These are phyloP conservation scores for Syncephalis plumigaleata DNA, from an alignment of 371 early-diverging fungal genomes.

Conservation along the genomic window DNA sequence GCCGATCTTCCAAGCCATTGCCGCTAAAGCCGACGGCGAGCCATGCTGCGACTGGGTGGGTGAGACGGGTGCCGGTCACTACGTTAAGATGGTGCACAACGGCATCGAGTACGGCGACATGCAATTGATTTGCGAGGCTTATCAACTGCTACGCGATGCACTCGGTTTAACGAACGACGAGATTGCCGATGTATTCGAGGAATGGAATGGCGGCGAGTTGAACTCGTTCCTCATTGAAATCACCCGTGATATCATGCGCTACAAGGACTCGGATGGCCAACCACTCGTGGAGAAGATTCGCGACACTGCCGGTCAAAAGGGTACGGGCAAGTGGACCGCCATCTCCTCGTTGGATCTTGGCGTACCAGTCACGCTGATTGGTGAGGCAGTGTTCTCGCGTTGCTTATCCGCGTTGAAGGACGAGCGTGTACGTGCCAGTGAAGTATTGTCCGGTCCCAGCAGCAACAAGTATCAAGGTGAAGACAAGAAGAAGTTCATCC, in stretches of 20 bases:
- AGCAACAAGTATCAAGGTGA: constrained; percentile 38
- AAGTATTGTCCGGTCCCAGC: constrained; percentile 61
- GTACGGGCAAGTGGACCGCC: constrained; percentile 98
- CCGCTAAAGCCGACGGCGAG: constrained; percentile 73
- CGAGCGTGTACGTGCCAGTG: constrained; percentile 79
- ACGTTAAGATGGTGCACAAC: constrained; percentile 99
- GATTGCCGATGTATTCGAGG: constrained; percentile 71
- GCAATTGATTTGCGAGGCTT: constrained; percentile 97
- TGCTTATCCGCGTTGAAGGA: constrained; percentile 90
- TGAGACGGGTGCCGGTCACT: constrained; percentile 96
- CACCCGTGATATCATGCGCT: constrained; percentile 80
- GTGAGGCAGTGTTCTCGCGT: constrained; percentile 95
- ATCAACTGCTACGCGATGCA: constrained; percentile 78
- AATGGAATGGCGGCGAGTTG: constrained; percentile 92
- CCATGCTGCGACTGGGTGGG: constrained; percentile 99
- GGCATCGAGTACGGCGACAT: constrained; percentile 99
- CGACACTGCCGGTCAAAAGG: constrained; percentile 97
- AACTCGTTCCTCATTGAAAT: constrained; percentile 97
- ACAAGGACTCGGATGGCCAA: constrained; percentile 71
- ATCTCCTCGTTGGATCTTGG: constrained; percentile 86
- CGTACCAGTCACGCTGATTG: constrained; percentile 89
- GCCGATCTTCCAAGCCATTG: constrained; percentile 88
- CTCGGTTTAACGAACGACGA: constrained; percentile 67
- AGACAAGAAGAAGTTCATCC: constrained; percentile 70
- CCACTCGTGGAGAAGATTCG: constrained; percentile 88